These are phyloP conservation scores for Phaseolus coccineus DNA, from an alignment of 331 rosid genomes.

Conservation along the genomic window DNA sequence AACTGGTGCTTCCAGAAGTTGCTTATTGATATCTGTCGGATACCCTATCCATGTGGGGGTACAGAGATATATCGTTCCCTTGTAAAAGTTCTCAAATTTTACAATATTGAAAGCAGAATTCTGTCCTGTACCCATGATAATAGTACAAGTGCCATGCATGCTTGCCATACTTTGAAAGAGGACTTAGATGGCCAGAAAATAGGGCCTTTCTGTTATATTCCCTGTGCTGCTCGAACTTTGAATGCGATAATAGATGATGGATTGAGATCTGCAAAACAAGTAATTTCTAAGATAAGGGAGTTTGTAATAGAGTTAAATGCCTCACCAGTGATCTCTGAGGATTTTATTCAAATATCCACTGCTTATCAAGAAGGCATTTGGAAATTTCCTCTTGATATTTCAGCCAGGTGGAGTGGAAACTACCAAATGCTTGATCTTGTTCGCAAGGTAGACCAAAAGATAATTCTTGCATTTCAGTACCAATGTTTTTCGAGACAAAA, in stretches of 20 bases:
- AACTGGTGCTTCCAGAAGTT: constrained; percentile 86
- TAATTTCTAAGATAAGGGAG: constrained; percentile 81
- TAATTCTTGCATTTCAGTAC: constrained; percentile 21
- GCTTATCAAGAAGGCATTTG: constrained; percentile 89
- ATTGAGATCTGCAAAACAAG: constrained; percentile 67
- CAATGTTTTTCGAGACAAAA: constrained; percentile 16
- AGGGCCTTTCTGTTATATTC: constrained; percentile 88
- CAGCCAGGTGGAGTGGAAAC: constrained; percentile 90
- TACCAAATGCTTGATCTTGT: constrained; percentile 96
- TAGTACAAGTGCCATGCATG: constrained; percentile 73
- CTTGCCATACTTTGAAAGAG: constrained; percentile 80
- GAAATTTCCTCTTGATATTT: constrained; percentile 93
- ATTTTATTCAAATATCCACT: constrained; percentile 70
- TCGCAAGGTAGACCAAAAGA: constrained; percentile 67
- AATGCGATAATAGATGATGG: constrained; percentile 90
- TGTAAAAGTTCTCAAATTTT: constrained; percentile 73
- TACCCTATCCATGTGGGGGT: constrained; percentile 82
- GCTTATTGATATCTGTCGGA: constrained; percentile 85
- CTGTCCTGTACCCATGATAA: constrained; percentile 95
- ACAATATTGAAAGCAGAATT: constrained; percentile 78
- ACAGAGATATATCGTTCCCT: constrained; percentile 76
- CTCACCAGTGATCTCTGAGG: constrained; percentile 71
- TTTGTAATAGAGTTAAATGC: constrained; percentile 77
- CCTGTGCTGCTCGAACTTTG: constrained; percentile 90
- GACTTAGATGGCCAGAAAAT: constrained; percentile 75